These are phyloP conservation scores for Mrakia hoshinonis DNA, from an alignment of 768 basidiomycete genomes.

Conservation along the genomic window DNA sequence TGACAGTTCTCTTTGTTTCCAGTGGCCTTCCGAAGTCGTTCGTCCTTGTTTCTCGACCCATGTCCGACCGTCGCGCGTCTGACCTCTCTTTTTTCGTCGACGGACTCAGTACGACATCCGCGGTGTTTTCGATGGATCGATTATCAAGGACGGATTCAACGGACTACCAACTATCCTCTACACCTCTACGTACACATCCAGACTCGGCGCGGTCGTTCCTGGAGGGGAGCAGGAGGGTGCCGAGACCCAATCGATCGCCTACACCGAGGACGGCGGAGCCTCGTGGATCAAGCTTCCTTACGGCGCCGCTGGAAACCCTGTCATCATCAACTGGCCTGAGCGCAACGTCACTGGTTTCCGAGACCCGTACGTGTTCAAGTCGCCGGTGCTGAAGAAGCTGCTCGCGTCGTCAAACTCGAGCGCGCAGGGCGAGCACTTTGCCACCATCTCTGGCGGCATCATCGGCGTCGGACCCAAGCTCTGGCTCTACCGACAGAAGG, in stretches of 20 bases:
- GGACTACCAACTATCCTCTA: slow-evolving; percentile 32
- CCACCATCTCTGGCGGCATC: slow-evolving; percentile 32
- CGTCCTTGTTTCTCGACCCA: no score
- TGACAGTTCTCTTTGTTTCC: not conserved
- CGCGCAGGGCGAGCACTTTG: slow-evolving; percentile 27
- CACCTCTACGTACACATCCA: slow-evolving; percentile 28
- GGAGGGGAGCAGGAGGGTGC: slow-evolving; percentile 27
- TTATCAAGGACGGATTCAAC: slow-evolving; percentile 30
- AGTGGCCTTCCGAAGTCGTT: slow-evolving; percentile 31
- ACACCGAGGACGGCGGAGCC: slow-evolving; percentile 30
- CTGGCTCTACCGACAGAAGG: slow-evolving; percentile 32
- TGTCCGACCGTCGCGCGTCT: no score
- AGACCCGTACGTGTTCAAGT: slow-evolving; percentile 33
- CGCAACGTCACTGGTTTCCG: slow-evolving; percentile 32
- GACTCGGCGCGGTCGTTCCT: slow-evolving; percentile 29
- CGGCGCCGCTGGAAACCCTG: slow-evolving; percentile 27
- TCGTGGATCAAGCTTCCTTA: slow-evolving; percentile 32
- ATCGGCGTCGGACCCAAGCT: slow-evolving; percentile 29
- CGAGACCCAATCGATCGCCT: slow-evolving; percentile 31
- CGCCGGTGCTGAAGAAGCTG: slow-evolving; percentile 27
- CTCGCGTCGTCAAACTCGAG: slow-evolving; percentile 4
- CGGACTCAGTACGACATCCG: slow-evolving; percentile 34
- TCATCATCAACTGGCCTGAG: slow-evolving; percentile 24
- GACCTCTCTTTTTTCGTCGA: no score
- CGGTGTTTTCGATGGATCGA: slow-evolving; percentile 32